Conservation (phyloP, 768 basidiomycete genomes). For the Crassisporium funariophilum region DNA sequence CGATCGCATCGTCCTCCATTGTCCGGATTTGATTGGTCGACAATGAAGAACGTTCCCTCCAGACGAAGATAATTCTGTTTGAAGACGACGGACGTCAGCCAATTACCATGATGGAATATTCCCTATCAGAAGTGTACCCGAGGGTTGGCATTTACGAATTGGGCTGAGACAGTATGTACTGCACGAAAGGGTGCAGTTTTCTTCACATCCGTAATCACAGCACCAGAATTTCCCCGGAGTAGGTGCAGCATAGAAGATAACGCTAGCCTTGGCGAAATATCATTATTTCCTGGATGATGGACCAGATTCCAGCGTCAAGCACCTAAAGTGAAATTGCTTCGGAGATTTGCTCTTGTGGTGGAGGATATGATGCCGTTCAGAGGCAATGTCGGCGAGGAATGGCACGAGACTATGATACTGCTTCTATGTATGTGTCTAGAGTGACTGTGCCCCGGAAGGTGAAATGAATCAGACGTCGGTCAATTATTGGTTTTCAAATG, state of each 20-base stretch:
- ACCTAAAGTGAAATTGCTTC: conserved; percentile 73
- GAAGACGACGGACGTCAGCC: conserved; percentile 1
- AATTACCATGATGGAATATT: conserved; percentile 6
- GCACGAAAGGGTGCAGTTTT: conserved; percentile 47
- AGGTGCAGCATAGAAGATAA: conserved; percentile 61
- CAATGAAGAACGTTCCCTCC: conserved; percentile 70
- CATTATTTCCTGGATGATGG: neutral
- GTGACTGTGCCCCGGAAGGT: conserved; percentile 47
- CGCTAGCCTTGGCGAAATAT: conserved; percentile 47
- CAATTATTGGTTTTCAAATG: neutral
- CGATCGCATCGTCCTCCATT: conserved; percentile 62
- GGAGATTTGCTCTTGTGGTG: conserved; percentile 64
- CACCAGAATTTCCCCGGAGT: conserved; percentile 63
- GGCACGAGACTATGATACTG: conserved; percentile 68
- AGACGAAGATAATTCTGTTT: conserved; percentile 74
- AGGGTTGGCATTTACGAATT: conserved; percentile 79
- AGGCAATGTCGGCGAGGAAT: conserved; percentile 55
- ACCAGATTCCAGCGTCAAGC: conserved; percentile 10
- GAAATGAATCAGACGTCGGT: conserved; percentile 4
- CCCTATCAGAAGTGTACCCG: conserved; percentile 47
- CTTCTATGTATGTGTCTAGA: conserved; percentile 80
- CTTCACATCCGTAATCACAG: conserved; percentile 57
- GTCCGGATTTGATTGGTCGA: conserved; percentile 54
- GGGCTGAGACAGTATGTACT: conserved; percentile 60
- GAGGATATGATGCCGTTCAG: conserved; percentile 58